Percentiles rank a stretch among this genome's conserved stretches.
These are phyloP conservation scores for Rhodamnia rubescens DNA, from an alignment of 345 rosid genomes.

Conservation along the genomic window DNA sequence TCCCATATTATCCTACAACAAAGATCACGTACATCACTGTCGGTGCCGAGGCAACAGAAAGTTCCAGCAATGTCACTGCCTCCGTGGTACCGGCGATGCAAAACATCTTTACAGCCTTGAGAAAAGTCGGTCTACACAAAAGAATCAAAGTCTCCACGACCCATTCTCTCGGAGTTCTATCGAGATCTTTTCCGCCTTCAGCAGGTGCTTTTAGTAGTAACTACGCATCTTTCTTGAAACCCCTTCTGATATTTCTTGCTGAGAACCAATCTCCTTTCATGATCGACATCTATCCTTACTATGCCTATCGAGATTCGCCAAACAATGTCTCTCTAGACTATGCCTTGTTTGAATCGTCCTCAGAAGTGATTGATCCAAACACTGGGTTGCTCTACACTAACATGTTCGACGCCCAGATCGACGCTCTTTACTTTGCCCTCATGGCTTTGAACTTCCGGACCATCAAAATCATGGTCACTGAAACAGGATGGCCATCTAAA, in stretches of 20 bases:
- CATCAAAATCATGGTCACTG: slow-evolving; percentile 81
- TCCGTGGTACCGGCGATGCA: slow-evolving; percentile 82
- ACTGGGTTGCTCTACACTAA: slow-evolving; percentile 81
- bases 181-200: slow-evolving; percentile 88
- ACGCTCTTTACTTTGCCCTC: slow-evolving; percentile 71
- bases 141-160: slow-evolving; percentile 80
- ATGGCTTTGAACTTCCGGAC: slow-evolving; percentile 65
- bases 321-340: slow-evolving; percentile 72
- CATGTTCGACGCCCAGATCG: slow-evolving; percentile 98
- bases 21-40: slow-evolving; percentile 80
- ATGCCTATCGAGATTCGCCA: slow-evolving; percentile 72
- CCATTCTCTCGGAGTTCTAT: slow-evolving; percentile 71
- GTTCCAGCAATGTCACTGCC: slow-evolving; percentile 40
- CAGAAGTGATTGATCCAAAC: slow-evolving; percentile 80
- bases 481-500: slow-evolving; percentile 92
- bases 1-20: slow-evolving; percentile 78
- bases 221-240: slow-evolving; percentile 64
- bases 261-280: slow-evolving; percentile 91
- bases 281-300: slow-evolving; percentile 80
- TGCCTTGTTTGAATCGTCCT: slow-evolving; percentile 64
- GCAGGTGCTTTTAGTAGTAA: slow-evolving; percentile 86
- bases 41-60: slow-evolving; percentile 79
- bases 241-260: slow-evolving; percentile 76
- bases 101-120: slow-evolving; percentile 55
- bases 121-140: slow-evolving; percentile 57